Percentiles rank a stretch among this genome's conserved stretches.
Conservation (phyloP, 192 early-diverging fungal genomes). For the Diversispora epigaea region DNA sequence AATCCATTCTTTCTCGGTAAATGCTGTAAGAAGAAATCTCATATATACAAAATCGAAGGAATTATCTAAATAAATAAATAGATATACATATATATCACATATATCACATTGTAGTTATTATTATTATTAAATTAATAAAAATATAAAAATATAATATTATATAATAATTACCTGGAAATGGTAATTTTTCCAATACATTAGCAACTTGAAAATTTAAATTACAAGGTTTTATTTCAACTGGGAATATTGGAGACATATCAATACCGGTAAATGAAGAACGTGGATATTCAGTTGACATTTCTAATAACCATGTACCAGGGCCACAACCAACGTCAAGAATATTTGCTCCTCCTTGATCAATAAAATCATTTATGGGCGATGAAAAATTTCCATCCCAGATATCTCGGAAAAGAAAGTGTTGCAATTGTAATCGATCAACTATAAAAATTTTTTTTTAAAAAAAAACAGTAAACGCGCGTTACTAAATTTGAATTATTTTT, state of each 20-base stretch:
- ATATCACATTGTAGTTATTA: no score
- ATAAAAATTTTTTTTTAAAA: no score
- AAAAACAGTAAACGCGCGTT: no score
- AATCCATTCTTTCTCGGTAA: conserved; percentile 49
- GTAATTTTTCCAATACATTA: conserved; percentile 38
- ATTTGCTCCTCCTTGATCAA: conserved; percentile 6
- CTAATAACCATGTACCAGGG: conserved; percentile 41
- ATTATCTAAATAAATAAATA: no score
- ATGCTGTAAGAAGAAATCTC: conserved; percentile 45
- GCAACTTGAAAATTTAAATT: conserved; percentile 42
- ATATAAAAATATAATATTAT: no score
- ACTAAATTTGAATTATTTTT: no score
- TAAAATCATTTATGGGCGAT: neutral
- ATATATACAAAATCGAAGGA: conserved; percentile 54
- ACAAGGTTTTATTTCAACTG: conserved; percentile 41
- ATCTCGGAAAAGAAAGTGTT: conserved; percentile 2
- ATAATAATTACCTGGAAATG: conserved; percentile 47
- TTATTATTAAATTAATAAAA: no score
- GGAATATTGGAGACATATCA: conserved; percentile 49
- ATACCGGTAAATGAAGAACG: conserved; percentile 49
- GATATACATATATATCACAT: no score
- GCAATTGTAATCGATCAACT: conserved; percentile 17
- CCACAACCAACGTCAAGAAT: conserved; percentile 28
- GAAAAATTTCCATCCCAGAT: conserved; percentile 21
- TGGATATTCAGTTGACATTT: conserved; percentile 53